A percentile compares a stretch with the other conserved stretches of the same genome.
phyloP scores from a whole-genome alignment of 345 rosid species.

The Citrus inodora region DNA sequence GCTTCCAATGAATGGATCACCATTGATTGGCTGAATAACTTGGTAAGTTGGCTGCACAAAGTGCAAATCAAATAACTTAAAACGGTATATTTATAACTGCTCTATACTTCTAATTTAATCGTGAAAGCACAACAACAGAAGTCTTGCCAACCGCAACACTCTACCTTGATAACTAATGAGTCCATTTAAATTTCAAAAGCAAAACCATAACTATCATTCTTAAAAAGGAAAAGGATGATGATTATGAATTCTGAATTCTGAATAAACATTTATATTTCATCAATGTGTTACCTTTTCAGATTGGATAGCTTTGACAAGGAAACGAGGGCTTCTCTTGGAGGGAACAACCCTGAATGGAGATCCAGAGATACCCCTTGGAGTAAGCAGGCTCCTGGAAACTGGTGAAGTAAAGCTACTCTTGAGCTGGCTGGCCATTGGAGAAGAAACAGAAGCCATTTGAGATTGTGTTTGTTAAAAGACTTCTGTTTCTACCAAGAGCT shows the following conservation, averaged over 20 bases:
- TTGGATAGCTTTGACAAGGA: slow-evolving; percentile 73
- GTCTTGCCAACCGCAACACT: no score
- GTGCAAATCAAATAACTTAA: no score
- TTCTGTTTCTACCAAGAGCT: not conserved
- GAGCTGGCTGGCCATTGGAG: slow-evolving; percentile 91
- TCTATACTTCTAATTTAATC: no score
- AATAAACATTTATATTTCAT: not conserved
- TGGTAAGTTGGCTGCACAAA: slow-evolving; percentile 77
- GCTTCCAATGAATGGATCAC: slow-evolving; percentile 97
- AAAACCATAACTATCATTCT: not conserved
- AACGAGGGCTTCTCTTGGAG: slow-evolving; percentile 44
- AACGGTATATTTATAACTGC: no score
- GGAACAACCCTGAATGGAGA: slow-evolving; percentile 54
- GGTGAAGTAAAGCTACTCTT: slow-evolving; percentile 70
- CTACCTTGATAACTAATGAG: no score
- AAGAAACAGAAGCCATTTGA: slow-evolving; percentile 53
- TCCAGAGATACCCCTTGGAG: slow-evolving; percentile 65
- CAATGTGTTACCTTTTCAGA: slow-evolving; percentile 56
- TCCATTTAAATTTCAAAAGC: not conserved
- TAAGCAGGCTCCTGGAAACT: slow-evolving; percentile 31
- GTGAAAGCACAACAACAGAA: no score
- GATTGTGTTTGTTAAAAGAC: slow-evolving; percentile 8
- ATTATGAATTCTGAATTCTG: not conserved
- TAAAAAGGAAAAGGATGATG: not conserved
- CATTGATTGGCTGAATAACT: slow-evolving; percentile 93